These are phyloP conservation scores for Candida easanensis DNA, from an alignment of 805 yeast species.

Conservation along the genomic window DNA sequence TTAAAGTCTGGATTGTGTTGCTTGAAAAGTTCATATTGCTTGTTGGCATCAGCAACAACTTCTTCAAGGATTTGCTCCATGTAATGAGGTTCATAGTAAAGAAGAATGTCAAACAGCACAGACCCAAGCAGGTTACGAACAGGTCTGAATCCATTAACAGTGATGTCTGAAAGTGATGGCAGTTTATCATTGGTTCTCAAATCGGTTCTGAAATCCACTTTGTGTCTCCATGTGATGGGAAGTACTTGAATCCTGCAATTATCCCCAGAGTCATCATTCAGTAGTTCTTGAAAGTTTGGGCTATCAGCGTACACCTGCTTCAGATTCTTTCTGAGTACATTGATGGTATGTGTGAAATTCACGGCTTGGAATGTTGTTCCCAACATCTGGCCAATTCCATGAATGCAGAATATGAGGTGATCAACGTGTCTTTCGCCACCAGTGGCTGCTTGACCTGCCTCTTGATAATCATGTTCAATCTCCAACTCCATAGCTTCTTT, in stretches of 20 bases:
- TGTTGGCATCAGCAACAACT: conserved; percentile 64
- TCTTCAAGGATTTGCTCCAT: conserved; percentile 56
- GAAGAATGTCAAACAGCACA: conserved; percentile 77
- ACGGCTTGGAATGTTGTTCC: conserved; percentile 77
- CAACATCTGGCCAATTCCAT: conserved; percentile 91
- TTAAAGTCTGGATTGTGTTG: conserved; percentile 66
- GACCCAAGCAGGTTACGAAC: conserved; percentile 80
- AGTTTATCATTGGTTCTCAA: conserved; percentile 41
- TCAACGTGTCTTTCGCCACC: conserved; percentile 50
- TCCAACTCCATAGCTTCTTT: conserved; percentile 46
- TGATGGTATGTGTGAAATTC: conserved; percentile 83
- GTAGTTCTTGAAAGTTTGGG: conserved; percentile 32
- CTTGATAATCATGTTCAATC: conserved; percentile 47
- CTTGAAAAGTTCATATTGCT: conserved; percentile 53
- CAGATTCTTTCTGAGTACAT: conserved; percentile 53
- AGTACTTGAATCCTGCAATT: conserved; percentile 75
- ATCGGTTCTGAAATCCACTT: conserved; percentile 57
- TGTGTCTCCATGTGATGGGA: conserved; percentile 91
- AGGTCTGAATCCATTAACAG: conserved; percentile 74
- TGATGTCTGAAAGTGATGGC: conserved; percentile 69
- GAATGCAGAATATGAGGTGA: conserved; percentile 81
- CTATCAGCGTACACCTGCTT: conserved; percentile 48
- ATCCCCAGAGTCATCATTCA: conserved; percentile 31
- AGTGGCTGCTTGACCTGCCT: conserved; percentile 39
- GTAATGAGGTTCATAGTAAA: conserved; percentile 76